Conservation (phyloP, 1,284 basidiomycete genomes). For the Schizophyllum commune region DNA sequence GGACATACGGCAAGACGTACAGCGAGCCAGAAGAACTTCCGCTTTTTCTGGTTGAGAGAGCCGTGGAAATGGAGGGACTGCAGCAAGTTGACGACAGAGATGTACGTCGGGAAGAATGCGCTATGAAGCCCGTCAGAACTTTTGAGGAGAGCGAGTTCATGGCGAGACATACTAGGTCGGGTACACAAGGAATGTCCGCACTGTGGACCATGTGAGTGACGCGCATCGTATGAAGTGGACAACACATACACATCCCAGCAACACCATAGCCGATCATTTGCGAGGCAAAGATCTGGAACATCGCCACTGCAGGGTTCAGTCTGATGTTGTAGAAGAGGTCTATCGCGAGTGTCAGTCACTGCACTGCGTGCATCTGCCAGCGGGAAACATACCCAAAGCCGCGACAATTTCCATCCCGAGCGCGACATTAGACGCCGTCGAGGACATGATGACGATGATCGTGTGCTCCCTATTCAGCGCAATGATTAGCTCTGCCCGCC, state of each 20-base stretch:
- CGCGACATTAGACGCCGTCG: conserved; percentile 47
- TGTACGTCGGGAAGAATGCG: conserved; percentile 44
- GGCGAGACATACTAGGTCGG: conserved; percentile 42
- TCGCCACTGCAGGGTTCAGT: conserved; percentile 42
- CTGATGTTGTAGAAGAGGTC: conserved; percentile 43
- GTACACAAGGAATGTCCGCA: conserved; percentile 48
- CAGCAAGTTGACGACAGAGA: conserved; percentile 42
- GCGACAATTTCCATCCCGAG: conserved; percentile 54
- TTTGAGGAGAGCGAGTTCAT: background rate
- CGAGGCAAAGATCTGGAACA: conserved; percentile 49
- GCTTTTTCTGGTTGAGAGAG: conserved; percentile 39
- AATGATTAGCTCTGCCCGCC: background rate
- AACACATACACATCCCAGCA: conserved; percentile 35
- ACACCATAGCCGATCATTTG: conserved; percentile 56
- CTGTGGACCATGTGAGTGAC: conserved; percentile 8
- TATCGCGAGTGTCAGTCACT: conserved; percentile 9
- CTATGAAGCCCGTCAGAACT: conserved; percentile 15
- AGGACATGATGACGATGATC: conserved; percentile 51
- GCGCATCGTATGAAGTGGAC: conserved; percentile 7
- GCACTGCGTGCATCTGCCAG: conserved; percentile 17
- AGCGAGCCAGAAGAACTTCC: conserved; percentile 49
- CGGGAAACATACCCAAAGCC: conserved; percentile 26
- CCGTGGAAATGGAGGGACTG: conserved; percentile 47
- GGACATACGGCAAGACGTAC: conserved; percentile 18
- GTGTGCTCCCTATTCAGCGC: conserved; percentile 37